A percentile compares a stretch with the other conserved stretches of the same genome.
These are phyloP conservation scores for Dryas alaskensis DNA, from an alignment of 306 rosid genomes.

Conservation along the genomic window DNA sequence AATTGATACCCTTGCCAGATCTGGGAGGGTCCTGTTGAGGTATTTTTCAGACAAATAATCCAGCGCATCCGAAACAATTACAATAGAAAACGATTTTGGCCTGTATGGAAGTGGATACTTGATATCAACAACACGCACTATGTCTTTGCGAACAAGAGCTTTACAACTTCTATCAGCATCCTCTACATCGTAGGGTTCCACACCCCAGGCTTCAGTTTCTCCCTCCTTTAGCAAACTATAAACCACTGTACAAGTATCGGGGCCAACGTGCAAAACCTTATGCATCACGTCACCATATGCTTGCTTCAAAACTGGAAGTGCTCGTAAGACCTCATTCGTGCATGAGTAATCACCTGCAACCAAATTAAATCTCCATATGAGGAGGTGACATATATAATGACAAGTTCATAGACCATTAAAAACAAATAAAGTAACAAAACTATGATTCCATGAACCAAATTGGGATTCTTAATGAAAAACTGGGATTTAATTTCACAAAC, in stretches of 20 bases:
- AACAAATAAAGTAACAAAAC: background rate
- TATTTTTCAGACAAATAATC: conserved; percentile 71
- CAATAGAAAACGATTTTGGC: conserved; percentile 62
- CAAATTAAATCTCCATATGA: background rate
- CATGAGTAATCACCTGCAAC: conserved; percentile 63
- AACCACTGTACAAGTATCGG: conserved; percentile 56
- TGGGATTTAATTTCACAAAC: background rate
- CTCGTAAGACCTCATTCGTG: conserved; percentile 54
- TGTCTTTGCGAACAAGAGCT: conserved; percentile 53
- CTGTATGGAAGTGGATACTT: conserved; percentile 73
- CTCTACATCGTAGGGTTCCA: conserved; percentile 72
- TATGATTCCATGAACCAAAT: background rate
- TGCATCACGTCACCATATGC: conserved; percentile 66
- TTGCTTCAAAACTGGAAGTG: conserved; percentile 52
- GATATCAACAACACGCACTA: conserved; percentile 65
- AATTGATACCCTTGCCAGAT: conserved; percentile 60
- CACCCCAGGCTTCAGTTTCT: conserved; percentile 80
- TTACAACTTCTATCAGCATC: conserved; percentile 60
- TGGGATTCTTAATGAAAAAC: background rate
- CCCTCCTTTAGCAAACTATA: conserved; percentile 54
- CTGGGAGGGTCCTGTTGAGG: conserved; percentile 75
- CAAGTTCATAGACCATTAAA: background rate
- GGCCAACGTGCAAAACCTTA: conserved; percentile 69
- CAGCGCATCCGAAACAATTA: conserved; percentile 66
- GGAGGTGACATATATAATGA: background rate